Evolutionary conservation across 1,139 yeast species (phyloP).

Genomic region (Lodderomyces elongisporus): DNA sequence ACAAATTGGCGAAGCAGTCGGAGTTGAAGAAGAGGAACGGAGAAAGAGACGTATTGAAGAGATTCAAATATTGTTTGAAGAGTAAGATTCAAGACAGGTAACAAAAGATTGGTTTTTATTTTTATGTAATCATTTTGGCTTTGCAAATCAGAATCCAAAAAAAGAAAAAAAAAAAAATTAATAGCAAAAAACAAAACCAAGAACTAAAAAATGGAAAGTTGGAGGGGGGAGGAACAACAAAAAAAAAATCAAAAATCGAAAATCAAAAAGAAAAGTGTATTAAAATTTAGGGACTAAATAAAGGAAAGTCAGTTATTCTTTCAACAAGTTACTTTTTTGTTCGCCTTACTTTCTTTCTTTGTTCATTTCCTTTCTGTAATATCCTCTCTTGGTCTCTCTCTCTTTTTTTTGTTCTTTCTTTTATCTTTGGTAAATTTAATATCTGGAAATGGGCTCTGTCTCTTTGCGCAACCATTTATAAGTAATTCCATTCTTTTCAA

Average conservation of each 20-base stretch:
- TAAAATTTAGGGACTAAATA: too few relatives aligned
- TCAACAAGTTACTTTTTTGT: background rate
- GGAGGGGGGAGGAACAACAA: too few relatives aligned
- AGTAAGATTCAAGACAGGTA: constrained; percentile 20
- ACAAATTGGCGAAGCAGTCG: constrained; percentile 81
- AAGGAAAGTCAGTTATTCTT: too few relatives aligned
- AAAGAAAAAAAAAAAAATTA: constrained; percentile 1
- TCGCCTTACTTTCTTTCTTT: background rate
- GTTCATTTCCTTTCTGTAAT: background rate
- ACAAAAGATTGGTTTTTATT: too few relatives aligned
- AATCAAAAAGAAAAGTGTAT: background rate
- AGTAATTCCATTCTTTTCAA: constrained; percentile 48
- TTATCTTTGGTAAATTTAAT: background rate
- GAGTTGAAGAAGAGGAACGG: constrained; percentile 72
- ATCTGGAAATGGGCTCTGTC: constrained; percentile 39
- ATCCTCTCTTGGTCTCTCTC: too few relatives aligned
- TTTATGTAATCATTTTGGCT: background rate
- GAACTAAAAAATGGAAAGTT: too few relatives aligned
- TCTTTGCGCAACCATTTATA: constrained; percentile 75
- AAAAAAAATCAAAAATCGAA: background rate
- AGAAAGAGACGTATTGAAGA: constrained; percentile 75
- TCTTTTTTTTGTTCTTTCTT: background rate
- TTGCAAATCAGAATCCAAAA: background rate
- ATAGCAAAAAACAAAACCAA: background rate
- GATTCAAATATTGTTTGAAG: constrained; percentile 69